A percentile compares a stretch with the other conserved stretches of the same genome.
These are phyloP conservation scores for Suillus luteus DNA, from an alignment of 768 basidiomycete species.

Conservation along the genomic window DNA sequence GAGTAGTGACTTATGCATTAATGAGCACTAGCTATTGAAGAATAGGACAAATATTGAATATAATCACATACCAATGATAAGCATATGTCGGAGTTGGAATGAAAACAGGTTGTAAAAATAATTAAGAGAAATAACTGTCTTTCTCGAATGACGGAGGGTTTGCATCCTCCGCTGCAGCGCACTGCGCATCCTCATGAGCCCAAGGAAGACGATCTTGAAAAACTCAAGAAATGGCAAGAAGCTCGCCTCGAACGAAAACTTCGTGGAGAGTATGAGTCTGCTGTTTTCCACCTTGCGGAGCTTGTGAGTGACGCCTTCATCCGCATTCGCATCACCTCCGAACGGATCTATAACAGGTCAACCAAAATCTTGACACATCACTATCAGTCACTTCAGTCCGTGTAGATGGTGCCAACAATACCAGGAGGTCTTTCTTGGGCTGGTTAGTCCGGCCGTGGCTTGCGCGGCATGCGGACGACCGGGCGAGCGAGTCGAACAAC, in stretches of 20 bases:
- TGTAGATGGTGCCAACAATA: slow-evolving; percentile 73
- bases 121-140: neutral
- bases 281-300: slow-evolving; percentile 60
- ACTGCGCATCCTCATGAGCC: slow-evolving; percentile 61
- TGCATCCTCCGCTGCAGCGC: slow-evolving; percentile 55
- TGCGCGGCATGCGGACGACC: slow-evolving; percentile 21
- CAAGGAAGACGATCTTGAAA: slow-evolving; percentile 49
- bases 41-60: no score
- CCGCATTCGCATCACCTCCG: slow-evolving; percentile 3
- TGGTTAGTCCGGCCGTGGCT: slow-evolving; percentile 74
- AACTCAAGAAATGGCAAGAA: slow-evolving; percentile 70
- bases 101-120: neutral
- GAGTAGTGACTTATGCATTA: no score
- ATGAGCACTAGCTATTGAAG: no score
- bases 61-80: no score
- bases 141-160: slow-evolving; percentile 13
- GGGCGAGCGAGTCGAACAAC: slow-evolving; percentile 23
- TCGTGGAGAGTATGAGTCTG: slow-evolving; percentile 77
- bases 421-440: slow-evolving; percentile 80
- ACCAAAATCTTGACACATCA: slow-evolving; percentile 64
- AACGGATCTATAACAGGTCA: slow-evolving; percentile 48
- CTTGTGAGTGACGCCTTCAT: slow-evolving; percentile 45
- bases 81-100: slow-evolving; percentile 7
- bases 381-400: slow-evolving; percentile 75
- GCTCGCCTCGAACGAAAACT: slow-evolving; percentile 69